phyloP scores from a whole-genome alignment of 805 yeast genomes.

The Candida cerambycidarum region DNA sequence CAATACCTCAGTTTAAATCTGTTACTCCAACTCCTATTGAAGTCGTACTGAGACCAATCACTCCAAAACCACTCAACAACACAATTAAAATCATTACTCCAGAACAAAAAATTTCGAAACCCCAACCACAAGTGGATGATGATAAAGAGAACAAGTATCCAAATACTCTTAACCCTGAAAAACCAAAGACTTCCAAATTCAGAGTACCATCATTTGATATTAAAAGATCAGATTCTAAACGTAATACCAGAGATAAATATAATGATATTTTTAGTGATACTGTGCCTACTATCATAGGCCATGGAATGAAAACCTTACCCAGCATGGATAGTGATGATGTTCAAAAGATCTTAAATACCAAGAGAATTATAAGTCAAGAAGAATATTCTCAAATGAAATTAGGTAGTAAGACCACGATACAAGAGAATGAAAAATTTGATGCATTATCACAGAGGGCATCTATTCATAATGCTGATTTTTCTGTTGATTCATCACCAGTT shows the following conservation, averaged over 20 bases:
- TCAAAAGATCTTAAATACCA: constrained; percentile 37
- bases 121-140: constrained; percentile 3
- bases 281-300: constrained; percentile 35
- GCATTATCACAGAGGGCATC: constrained; percentile 35
- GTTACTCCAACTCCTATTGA: too few species aligned
- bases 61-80: constrained; percentile 2
- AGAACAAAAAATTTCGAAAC: too few species aligned
- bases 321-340: constrained; percentile 50
- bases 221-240: constrained; percentile 32
- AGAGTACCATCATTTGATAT: constrained; percentile 45
- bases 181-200: constrained; percentile 28
- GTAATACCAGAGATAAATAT: constrained; percentile 38
- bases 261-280: constrained; percentile 28
- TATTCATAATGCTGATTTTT: constrained; percentile 25
- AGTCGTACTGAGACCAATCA: neutral
- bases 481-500: constrained; percentile 12
- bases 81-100: too few species aligned
- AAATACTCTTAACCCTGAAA: constrained; percentile 3
- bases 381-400: constrained; percentile 38
- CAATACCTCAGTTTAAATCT: neutral
- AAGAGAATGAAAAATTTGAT: constrained; percentile 26
- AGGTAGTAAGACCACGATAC: constrained; percentile 27
- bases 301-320: constrained; percentile 49
- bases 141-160: constrained; percentile 5
- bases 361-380: constrained; percentile 39